These are phyloP conservation scores for Gossypium ekmanianum DNA, from an alignment of 345 rosid species.

Conservation along the genomic window DNA sequence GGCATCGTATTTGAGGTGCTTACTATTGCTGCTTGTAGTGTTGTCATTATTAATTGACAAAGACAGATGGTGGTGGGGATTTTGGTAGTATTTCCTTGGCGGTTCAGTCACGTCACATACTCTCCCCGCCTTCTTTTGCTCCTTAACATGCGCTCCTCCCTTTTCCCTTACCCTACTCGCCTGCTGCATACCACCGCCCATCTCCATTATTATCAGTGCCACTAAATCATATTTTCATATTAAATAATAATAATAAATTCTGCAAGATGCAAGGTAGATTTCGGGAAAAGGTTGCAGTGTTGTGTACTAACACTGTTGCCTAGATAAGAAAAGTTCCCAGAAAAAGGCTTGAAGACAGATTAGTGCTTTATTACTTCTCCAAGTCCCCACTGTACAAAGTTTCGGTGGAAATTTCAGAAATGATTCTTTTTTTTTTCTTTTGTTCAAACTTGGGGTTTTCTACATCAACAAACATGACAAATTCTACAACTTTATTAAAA, in stretches of 20 bases:
- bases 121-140: conserved; percentile 48
- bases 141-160: conserved; percentile 40
- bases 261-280: neutral
- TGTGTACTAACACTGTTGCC: too few species aligned
- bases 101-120: conserved; percentile 58
- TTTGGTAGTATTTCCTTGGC: conserved; percentile 29
- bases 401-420: neutral
- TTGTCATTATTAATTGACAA: conserved; percentile 2
- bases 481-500: neutral
- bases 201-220: neutral
- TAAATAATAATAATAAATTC: neutral
- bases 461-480: neutral
- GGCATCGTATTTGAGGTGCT: conserved; percentile 19
- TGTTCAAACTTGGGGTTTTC: neutral
- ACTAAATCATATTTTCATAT: too few species aligned
- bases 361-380: neutral
- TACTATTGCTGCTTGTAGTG: conserved; percentile 8
- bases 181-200: conserved; percentile 19
- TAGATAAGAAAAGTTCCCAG: neutral
- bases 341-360: neutral
- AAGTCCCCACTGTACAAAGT: neutral
- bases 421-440: neutral
- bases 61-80: conserved; percentile 9
- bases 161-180: conserved; percentile 35
- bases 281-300: neutral